These are phyloP conservation scores for Aspergillus ellipticus DNA, from an alignment of 495 filamentous ascomycete genomes.

Conservation along the genomic window DNA sequence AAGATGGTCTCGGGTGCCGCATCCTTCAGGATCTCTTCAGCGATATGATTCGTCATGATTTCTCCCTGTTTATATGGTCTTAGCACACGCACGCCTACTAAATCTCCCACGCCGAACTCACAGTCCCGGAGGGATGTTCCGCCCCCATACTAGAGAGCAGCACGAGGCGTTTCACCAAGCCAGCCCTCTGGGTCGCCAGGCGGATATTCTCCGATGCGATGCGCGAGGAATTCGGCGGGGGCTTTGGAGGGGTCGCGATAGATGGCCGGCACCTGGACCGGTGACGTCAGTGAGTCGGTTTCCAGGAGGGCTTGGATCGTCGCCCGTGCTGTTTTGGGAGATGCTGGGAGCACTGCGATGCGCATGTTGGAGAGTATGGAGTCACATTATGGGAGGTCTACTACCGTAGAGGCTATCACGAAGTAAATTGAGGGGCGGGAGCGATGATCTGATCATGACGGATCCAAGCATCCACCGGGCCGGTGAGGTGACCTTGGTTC, in stretches of 20 bases:
- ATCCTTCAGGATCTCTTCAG: conserved; percentile 3
- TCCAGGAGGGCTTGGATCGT: conserved; percentile 4
- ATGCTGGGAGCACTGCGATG: conserved; percentile 7
- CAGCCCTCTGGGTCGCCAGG: background rate
- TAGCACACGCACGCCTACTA: too few relatives aligned
- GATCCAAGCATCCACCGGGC: too few relatives aligned
- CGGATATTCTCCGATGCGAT: background rate
- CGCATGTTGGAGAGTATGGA: conserved; percentile 5
- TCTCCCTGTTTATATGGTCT: conserved; percentile 1
- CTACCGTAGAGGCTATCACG: background rate
- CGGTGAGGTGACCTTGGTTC: too few relatives aligned
- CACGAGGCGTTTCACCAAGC: conserved; percentile 4
- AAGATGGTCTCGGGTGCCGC: conserved; percentile 5
- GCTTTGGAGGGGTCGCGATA: conserved; percentile 7
- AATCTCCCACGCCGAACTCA: background rate
- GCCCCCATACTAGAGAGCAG: conserved; percentile 11
- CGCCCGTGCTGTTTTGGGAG: conserved; percentile 6
- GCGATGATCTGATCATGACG: too few relatives aligned
- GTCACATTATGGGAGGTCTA: background rate
- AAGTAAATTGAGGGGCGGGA: background rate
- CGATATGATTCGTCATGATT: conserved; percentile 12
- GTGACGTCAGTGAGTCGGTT: background rate
- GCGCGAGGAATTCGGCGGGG: conserved; percentile 4
- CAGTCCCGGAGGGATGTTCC: conserved; percentile 4
- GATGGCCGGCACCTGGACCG: background rate